Evolutionary conservation across 495 filamentous ascomycete species (phyloP).

Genomic region (Neurospora hispaniola): DNA sequence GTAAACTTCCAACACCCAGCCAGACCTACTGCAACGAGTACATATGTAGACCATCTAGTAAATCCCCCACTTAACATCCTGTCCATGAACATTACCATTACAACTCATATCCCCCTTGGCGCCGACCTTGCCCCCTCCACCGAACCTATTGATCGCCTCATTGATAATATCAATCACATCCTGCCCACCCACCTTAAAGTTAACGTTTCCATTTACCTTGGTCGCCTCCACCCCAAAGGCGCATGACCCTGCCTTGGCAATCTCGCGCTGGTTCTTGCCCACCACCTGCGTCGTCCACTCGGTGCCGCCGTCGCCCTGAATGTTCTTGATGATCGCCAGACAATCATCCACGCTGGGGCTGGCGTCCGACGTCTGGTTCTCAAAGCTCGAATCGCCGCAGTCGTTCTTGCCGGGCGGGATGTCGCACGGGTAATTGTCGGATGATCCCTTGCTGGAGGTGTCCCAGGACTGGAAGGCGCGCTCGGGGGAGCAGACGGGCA

Average conservation of each 20-base stretch:
- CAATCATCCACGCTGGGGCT: slow-evolving; percentile 1
- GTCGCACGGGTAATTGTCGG: not conserved
- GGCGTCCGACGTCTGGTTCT: not conserved
- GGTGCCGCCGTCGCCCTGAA: not conserved
- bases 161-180: not conserved
- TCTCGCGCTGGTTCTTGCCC: not conserved
- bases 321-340: not conserved
- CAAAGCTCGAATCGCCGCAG: slow-evolving; percentile 1
- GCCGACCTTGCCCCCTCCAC: not conserved
- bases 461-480: slow-evolving; percentile 14
- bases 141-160: not conserved
- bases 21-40: too few species aligned
- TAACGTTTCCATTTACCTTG: not conserved
- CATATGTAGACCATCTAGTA: not conserved
- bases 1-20: too few species aligned
- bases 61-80: not conserved
- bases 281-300: not conserved
- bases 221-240: not conserved
- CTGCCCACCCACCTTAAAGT: not conserved
- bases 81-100: not conserved
- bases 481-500: slow-evolving; percentile 25
- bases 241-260: not conserved
- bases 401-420: not conserved
- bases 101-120: not conserved
- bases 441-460: not conserved